These are phyloP conservation scores for Daldinia sp. DNA, from an alignment of 2,329 filamentous ascomycete genomes.

Conservation along the genomic window DNA sequence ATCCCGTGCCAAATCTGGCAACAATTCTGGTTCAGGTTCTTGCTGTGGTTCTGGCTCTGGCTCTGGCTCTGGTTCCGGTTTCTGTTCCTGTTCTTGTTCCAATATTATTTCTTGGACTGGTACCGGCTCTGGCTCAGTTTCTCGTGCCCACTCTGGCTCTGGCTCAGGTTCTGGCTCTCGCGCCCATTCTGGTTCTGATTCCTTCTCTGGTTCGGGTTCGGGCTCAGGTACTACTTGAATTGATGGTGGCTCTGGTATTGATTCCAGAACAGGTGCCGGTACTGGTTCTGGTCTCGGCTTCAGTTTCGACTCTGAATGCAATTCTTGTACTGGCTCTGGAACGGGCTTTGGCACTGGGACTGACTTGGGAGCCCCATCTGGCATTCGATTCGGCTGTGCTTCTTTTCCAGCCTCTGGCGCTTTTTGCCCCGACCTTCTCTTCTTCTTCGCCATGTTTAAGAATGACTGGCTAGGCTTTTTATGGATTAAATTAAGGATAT, in stretches of 20 bases:
- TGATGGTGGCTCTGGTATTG: not conserved
- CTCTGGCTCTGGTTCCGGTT: not conserved
- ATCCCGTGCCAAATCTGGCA: constrained; percentile 5
- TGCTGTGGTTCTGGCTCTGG: not conserved
- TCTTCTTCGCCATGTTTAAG: constrained; percentile 31
- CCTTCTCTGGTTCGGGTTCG: constrained; percentile 2
- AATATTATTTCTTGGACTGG: too few species aligned
- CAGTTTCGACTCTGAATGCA: not conserved
- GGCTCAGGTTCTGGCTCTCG: not conserved
- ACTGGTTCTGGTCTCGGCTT: not conserved
- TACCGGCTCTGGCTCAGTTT: not conserved
- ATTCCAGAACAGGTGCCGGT: not conserved
- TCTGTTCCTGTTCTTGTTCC: not conserved
- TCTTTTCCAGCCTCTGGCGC: not conserved
- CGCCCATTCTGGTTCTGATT: constrained; percentile 6
- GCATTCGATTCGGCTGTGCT: constrained; percentile 7
- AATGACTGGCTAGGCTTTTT: constrained; percentile 12
- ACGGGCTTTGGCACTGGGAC: not conserved
- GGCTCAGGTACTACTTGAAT: constrained; percentile 5
- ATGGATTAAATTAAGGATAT: constrained; percentile 21
- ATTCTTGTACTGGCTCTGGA: constrained; percentile 1
- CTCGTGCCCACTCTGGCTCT: not conserved
- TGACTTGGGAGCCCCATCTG: constrained; percentile 3
- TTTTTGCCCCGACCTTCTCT: constrained; percentile 23
- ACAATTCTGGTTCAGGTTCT: not conserved